Conservation (phyloP, 768 basidiomycete species). For the Boletus tylopilopsis region DNA sequence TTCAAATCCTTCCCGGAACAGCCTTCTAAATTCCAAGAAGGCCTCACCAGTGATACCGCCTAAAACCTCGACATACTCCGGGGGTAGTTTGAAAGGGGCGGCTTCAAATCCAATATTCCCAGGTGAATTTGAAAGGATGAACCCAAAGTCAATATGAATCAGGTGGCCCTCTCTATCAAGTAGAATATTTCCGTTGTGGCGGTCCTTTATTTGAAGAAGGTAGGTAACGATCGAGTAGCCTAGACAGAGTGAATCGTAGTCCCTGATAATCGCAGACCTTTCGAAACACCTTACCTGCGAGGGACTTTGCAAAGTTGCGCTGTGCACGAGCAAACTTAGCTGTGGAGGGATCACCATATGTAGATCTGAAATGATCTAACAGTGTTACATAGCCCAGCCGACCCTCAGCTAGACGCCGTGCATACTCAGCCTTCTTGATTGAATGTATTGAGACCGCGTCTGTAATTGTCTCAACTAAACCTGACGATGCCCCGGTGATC, state of each 20-base stretch:
- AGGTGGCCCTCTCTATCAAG: conserved; percentile 93
- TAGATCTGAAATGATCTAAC: conserved; percentile 86
- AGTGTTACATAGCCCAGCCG: conserved; percentile 84
- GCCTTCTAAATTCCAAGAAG: conserved; percentile 77
- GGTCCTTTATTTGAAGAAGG: conserved; percentile 95
- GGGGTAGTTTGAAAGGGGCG: conserved; percentile 95
- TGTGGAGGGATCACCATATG: conserved; percentile 85
- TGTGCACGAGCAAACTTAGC: conserved; percentile 89
- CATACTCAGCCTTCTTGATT: conserved; percentile 98
- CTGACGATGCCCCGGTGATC: conserved; percentile 90
- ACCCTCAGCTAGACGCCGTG: conserved; percentile 76
- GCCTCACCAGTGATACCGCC: conserved; percentile 77
- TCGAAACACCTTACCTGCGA: conserved; percentile 54
- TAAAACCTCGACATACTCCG: conserved; percentile 94
- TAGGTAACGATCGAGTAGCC: conserved; percentile 97
- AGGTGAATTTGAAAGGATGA: conserved; percentile 95
- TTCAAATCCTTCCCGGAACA: conserved; percentile 94
- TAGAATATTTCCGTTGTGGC: conserved; percentile 98
- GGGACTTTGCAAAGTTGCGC: conserved; percentile 88
- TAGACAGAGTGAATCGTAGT: conserved; percentile 19
- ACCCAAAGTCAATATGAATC: conserved; percentile 98
- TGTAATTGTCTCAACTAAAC: conserved; percentile 95
- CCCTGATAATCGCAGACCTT: neutral
- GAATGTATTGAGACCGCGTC: conserved; percentile 99
- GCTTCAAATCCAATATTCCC: conserved; percentile 98